Base-by-base conservation (phyloP, 306 rosid species). In the Cucurbita maxima region DNA sequence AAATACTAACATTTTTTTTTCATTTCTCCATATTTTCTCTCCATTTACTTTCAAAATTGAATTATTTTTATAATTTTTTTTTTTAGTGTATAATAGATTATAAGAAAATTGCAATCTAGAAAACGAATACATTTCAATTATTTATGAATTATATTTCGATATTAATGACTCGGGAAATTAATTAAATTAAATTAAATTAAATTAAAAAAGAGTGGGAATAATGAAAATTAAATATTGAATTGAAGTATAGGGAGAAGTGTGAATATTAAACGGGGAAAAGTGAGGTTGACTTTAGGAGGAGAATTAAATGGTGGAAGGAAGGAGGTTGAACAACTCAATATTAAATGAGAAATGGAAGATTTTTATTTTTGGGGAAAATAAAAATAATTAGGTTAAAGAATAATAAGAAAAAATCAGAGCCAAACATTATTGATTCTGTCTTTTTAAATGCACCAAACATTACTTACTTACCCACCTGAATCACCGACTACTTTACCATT, bases 401-500 rank as follows among this genome's bases (percentile, higher is more conserved):
- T 13, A 63, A 63, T 30, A 30, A 51, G 5, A 13, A 40, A 40
- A 37, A 37, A 8, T 19, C 11, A 14, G 10, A 59, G 19, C 66
- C 66, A 37, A 61, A 16, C 20, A 63, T n/a, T 40, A 53, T 14
- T 52, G 9, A 44, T 44, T 44, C 10, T 1, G 9, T 44, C 10
- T 8, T 44, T 43, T 44, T 44, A 8, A 44, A 12, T 44, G 10
- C 48, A 44, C 10, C 48, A 44, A 44, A 44, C 48, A 44, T 3
- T 44, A 0, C 18, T 52, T 47, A 36, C 14, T 37, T n/a, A 18
- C 51, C 22, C 51, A 63, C 70, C 14, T 37, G 11, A 18, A 15
- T 20, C 51, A 63, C 70, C 70, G 50, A 15, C 70, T 63, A 5
- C 12, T 63, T 63, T 63, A 63, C 70, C 70, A 63, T 63, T 62